phyloP scores from a whole-genome alignment of 2,329 filamentous ascomycete genomes.

The Ceratocystis colombiana region DNA sequence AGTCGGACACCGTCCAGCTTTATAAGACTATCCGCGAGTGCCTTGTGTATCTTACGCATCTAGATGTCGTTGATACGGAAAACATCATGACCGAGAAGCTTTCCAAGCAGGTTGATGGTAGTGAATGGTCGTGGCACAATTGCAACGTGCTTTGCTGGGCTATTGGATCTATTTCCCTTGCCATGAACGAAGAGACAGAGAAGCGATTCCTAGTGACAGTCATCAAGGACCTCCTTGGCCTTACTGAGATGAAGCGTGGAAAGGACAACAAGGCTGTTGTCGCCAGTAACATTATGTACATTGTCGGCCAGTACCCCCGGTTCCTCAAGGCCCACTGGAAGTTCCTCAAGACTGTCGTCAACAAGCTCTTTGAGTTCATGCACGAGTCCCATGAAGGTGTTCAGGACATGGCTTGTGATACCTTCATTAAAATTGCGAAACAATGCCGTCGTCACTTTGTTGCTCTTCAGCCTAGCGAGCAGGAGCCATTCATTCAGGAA shows the following conservation, averaged over 20 bases:
- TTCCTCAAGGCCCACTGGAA: constrained; percentile 99
- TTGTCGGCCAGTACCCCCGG: constrained; percentile 94
- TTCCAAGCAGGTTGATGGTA: constrained; percentile 83
- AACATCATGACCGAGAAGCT: constrained; percentile 99
- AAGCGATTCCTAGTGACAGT: constrained; percentile 97
- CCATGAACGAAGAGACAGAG: constrained; percentile 99
- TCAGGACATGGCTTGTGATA: constrained; percentile 99
- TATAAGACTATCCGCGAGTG: constrained; percentile 99
- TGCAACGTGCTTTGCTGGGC: constrained; percentile 99
- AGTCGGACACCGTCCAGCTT: constrained; percentile 95
- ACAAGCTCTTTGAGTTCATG: constrained; percentile 99
- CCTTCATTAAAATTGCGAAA: constrained; percentile 98
- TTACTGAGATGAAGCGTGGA: constrained; percentile 98
- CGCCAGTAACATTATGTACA: constrained; percentile 99
- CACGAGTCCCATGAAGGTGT: constrained; percentile 99
- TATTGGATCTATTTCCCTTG: constrained; percentile 94
- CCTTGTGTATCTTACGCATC: constrained; percentile 89
- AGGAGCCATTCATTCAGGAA: constrained; percentile 94
- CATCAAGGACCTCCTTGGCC: constrained; percentile 90
- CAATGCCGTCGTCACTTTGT: constrained; percentile 98
- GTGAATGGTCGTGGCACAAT: constrained; percentile 98
- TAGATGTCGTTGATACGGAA: constrained; percentile 95
- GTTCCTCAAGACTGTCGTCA: constrained; percentile 98
- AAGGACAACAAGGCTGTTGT: constrained; percentile 99
- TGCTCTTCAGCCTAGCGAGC: constrained; percentile 85